A percentile compares a stretch with the other conserved stretches of the same genome.
Conservation (phyloP, 2,329 filamentous ascomycete genomes). For the Pseudopyrenochaeta lycopersici region DNA sequence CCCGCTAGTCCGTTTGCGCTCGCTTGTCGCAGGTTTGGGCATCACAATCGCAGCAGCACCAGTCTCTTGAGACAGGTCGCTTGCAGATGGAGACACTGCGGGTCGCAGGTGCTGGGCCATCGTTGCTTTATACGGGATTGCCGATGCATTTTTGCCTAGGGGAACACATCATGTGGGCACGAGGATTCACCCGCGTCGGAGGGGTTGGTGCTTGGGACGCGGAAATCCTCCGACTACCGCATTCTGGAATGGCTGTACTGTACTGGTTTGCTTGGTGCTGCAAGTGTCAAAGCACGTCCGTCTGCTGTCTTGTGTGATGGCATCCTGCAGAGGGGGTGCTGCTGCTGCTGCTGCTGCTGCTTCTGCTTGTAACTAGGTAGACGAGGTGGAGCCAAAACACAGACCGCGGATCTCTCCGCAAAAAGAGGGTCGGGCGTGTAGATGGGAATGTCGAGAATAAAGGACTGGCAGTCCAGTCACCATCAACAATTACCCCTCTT, state of each 20-base stretch:
- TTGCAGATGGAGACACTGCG: conserved; percentile 23
- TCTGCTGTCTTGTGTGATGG: conserved; percentile 10
- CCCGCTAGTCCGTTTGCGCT: conserved; percentile 10
- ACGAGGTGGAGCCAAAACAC: too few species aligned
- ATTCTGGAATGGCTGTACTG: conserved; percentile 3
- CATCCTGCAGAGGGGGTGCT: not conserved
- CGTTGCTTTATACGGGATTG: too few species aligned
- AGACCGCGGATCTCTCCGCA: too few species aligned
- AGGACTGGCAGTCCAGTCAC: too few species aligned
- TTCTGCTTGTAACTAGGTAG: not conserved
- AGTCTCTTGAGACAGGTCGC: conserved; percentile 22
- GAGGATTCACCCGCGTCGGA: conserved; percentile 6
- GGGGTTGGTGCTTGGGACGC: not conserved
- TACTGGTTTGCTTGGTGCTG: conserved; percentile 6
- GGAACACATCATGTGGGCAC: not conserved
- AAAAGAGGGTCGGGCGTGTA: too few species aligned
- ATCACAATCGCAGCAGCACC: conserved; percentile 12
- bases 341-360: too few species aligned
- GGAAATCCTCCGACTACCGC: not conserved
- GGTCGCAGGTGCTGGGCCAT: conserved; percentile 1
- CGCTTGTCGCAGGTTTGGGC: conserved; percentile 21
- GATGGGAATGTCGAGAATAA: too few species aligned
- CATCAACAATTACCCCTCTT: too few species aligned
- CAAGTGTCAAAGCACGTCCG: conserved; percentile 8
- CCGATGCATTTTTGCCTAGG: too few species aligned